phyloP scores from a whole-genome alignment of 768 basidiomycete species.

The Lactarius deliciosus region DNA sequence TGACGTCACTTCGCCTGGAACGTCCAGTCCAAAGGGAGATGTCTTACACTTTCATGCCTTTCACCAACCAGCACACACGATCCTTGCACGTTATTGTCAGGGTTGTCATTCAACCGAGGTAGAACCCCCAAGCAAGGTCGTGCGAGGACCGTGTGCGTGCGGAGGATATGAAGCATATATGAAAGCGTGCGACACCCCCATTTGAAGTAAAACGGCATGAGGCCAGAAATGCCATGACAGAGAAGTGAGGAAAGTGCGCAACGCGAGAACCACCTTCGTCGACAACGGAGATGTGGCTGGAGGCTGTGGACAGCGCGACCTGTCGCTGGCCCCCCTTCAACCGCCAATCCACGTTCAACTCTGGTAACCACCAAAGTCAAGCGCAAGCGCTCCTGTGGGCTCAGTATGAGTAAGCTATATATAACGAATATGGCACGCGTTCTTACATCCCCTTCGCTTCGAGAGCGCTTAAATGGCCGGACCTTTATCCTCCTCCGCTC shows the following conservation, averaged over 20 bases:
- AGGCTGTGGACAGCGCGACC: not conserved
- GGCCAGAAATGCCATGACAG: not conserved
- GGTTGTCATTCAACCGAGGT: not conserved
- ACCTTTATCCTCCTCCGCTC: not conserved
- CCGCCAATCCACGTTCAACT: not conserved
- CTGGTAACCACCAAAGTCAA: not conserved
- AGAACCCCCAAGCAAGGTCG: not conserved
- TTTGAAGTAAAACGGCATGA: slow-evolving; percentile 1
- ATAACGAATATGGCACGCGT: no score
- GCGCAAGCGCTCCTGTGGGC: not conserved
- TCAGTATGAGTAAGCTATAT: not conserved
- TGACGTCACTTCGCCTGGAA: not conserved
- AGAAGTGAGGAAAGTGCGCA: not conserved
- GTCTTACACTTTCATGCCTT: not conserved
- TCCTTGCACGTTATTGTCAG: not conserved
- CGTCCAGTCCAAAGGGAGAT: not conserved
- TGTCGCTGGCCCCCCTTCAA: not conserved
- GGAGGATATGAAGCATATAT: not conserved
- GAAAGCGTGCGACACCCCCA: not conserved
- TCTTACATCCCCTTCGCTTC: no score
- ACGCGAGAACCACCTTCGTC: not conserved
- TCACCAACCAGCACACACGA: not conserved
- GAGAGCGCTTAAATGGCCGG: no score
- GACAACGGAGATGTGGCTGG: not conserved
- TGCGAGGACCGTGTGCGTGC: not conserved